These are phyloP conservation scores for Cladosporium velox DNA, from an alignment of 2,329 filamentous ascomycete species.

Conservation along the genomic window DNA sequence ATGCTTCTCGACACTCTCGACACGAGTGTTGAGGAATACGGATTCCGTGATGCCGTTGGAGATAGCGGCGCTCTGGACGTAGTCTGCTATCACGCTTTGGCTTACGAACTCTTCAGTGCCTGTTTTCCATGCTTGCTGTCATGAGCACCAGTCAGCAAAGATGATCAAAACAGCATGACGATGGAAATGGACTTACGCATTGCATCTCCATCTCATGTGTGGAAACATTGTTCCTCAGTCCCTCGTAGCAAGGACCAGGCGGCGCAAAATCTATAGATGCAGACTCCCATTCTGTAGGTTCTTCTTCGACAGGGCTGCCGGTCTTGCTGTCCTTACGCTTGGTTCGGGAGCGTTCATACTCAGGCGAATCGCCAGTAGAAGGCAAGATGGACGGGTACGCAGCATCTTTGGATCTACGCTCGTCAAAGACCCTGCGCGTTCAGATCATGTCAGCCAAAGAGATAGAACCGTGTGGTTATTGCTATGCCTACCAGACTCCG, in stretches of 20 bases:
- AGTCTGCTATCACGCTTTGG: slow-evolving; percentile 59
- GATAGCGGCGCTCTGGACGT: slow-evolving; percentile 61
- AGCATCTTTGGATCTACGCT: slow-evolving; percentile 51
- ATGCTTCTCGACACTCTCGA: slow-evolving; percentile 54
- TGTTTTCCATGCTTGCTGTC: slow-evolving; percentile 55
- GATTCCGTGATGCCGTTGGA: slow-evolving; percentile 52
- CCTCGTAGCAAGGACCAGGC: slow-evolving; percentile 57
- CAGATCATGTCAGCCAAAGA: not conserved
- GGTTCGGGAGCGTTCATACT: slow-evolving; percentile 20
- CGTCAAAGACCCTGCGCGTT: slow-evolving; percentile 51
- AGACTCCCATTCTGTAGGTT: not conserved
- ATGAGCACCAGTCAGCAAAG: not conserved
- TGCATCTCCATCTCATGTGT: slow-evolving; percentile 54
- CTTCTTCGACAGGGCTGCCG: slow-evolving; percentile 6
- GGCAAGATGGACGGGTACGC: slow-evolving; percentile 47
- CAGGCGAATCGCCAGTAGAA: slow-evolving; percentile 39
- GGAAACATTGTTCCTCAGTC: slow-evolving; percentile 56
- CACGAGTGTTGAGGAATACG: slow-evolving; percentile 61
- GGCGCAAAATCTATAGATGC: slow-evolving; percentile 42
- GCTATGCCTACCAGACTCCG: slow-evolving; percentile 54
- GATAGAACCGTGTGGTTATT: too few species aligned
- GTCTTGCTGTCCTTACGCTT: slow-evolving; percentile 13
- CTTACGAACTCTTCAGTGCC: slow-evolving; percentile 62
- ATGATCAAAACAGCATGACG: not conserved
- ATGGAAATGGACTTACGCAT: slow-evolving; percentile 29